A percentile compares a stretch with the other conserved stretches of the same genome.
phyloP scores from a whole-genome alignment of 2,329 filamentous ascomycete genomes.

The Alternaria postmessia region DNA sequence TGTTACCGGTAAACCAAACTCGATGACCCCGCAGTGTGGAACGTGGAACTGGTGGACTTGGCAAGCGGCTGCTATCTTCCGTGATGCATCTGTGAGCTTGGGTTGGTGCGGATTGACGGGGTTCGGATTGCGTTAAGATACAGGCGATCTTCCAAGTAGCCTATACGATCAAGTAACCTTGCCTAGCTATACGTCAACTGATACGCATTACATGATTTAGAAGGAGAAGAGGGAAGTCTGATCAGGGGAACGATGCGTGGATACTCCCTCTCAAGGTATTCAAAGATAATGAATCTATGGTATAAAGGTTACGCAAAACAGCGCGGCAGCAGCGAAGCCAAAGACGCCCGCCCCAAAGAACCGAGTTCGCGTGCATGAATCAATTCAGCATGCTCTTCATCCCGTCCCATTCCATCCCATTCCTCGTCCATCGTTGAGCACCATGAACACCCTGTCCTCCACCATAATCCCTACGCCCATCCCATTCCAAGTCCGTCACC shows the following conservation, averaged over 20 bases:
- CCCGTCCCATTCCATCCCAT: not conserved
- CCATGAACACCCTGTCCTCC: not conserved
- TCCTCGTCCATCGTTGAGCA: not conserved
- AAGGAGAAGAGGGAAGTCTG: not conserved
- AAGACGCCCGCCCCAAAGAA: not conserved
- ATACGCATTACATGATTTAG: not conserved
- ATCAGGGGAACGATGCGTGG: not conserved
- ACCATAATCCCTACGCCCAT: not conserved
- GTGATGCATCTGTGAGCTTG: not conserved
- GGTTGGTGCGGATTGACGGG: no score
- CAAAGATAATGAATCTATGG: conserved; percentile 15
- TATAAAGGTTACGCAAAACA: conserved; percentile 9
- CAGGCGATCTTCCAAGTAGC: not conserved
- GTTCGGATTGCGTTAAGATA: not conserved
- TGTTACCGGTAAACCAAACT: conserved; percentile 21
- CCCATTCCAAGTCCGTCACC: not conserved
- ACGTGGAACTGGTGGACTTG: not conserved
- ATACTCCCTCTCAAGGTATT: not conserved
- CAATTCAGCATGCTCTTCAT: not conserved
- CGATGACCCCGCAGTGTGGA: conserved; percentile 22
- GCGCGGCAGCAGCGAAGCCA: not conserved
- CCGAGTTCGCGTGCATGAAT: not conserved
- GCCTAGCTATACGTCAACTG: conserved; percentile 16
- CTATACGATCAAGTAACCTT: not conserved
- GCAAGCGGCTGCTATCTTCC: conserved; percentile 10